phyloP scores from a whole-genome alignment of 805 yeast genomes.

The Pichia nakasei region DNA sequence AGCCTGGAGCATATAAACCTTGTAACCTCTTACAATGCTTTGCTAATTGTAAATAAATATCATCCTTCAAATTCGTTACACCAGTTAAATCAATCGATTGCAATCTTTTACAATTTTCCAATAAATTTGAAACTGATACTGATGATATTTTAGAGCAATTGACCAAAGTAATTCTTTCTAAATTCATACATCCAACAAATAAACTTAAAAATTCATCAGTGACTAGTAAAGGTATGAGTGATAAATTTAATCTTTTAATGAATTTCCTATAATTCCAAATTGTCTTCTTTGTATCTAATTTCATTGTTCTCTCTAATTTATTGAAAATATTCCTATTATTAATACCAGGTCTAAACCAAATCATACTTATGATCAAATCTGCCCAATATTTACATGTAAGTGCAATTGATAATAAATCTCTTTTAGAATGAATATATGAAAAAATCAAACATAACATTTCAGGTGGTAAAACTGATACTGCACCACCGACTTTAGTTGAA shows the following conservation, averaged over 20 bases:
- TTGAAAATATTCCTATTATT: slow-evolving; percentile 40
- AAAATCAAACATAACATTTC: slow-evolving; percentile 59
- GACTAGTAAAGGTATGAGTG: slow-evolving; percentile 60
- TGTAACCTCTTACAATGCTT: slow-evolving; percentile 66
- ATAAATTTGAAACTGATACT: slow-evolving; percentile 49
- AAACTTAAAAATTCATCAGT: slow-evolving; percentile 53
- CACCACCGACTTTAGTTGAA: slow-evolving; percentile 12
- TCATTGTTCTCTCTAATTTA: slow-evolving; percentile 50
- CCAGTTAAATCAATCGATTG: slow-evolving; percentile 88
- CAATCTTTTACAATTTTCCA: slow-evolving; percentile 56
- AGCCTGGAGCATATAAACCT: slow-evolving; percentile 84
- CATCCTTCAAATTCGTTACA: slow-evolving; percentile 59
- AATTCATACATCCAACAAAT: slow-evolving; percentile 59
- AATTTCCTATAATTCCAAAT: slow-evolving; percentile 59
- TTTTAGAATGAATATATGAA: slow-evolving; percentile 50
- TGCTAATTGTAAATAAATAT: slow-evolving; percentile 60
- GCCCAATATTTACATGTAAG: slow-evolving; percentile 80
- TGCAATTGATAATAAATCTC: slow-evolving; percentile 52
- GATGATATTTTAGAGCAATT: slow-evolving; percentile 63
- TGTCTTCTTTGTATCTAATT: slow-evolving; percentile 36
- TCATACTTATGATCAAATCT: slow-evolving; percentile 60
- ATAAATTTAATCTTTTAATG: slow-evolving; percentile 72
- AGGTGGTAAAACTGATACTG: slow-evolving; percentile 42
- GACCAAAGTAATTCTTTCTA: slow-evolving; percentile 81
- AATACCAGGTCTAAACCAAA: slow-evolving; percentile 84